Conservation (phyloP, 148 eudicot genomes). For the Persicaria maculosa region DNA sequence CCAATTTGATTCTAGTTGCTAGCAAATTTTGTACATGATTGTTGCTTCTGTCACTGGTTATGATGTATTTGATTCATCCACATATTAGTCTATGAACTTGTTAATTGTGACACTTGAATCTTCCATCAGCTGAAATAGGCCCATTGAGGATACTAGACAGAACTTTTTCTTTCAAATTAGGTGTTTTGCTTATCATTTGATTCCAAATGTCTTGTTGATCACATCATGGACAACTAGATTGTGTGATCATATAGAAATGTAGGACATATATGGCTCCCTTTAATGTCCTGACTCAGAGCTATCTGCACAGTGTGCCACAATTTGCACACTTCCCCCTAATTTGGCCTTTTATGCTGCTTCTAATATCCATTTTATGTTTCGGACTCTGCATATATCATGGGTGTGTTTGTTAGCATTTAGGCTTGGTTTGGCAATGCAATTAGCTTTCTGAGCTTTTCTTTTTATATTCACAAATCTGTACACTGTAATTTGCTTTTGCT, state of each 20-base stretch:
- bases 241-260: neutral
- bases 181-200: neutral
- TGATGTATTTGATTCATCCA: neutral
- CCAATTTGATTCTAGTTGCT: neutral
- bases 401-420: too few relatives aligned
- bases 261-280: neutral
- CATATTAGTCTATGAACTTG: neutral
- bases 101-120: neutral
- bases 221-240: neutral
- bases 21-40: neutral
- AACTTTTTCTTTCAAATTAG: neutral
- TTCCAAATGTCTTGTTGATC: neutral
- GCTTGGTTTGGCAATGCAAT: too few relatives aligned
- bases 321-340: neutral
- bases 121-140: neutral
- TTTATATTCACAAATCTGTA: too few relatives aligned
- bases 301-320: neutral
- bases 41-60: neutral
- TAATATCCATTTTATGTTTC: too few relatives aligned
- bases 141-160: neutral
- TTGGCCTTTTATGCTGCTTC: neutral
- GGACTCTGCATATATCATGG: too few relatives aligned
- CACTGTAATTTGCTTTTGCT: too few relatives aligned
- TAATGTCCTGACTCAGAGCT: neutral
- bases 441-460: too few relatives aligned